Evolutionary conservation across 768 basidiomycete genomes (phyloP).

Genomic region (Kwoniella newhampshirensis): DNA sequence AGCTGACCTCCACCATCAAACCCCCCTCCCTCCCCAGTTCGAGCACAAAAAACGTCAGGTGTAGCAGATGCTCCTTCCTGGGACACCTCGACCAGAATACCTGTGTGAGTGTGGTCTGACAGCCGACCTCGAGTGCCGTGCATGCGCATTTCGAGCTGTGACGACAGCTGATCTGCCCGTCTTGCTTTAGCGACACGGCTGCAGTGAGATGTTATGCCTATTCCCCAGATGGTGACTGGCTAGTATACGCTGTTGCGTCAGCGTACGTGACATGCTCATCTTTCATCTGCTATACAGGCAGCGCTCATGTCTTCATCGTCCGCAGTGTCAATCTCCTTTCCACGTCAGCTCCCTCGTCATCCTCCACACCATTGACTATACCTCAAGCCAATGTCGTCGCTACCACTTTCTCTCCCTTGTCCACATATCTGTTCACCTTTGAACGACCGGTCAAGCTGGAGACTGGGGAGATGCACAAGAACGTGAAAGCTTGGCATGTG

Average conservation of each 20-base stretch:
- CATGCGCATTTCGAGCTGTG: not conserved
- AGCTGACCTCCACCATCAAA: not conserved
- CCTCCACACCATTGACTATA: conserved; percentile 63
- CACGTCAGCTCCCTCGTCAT: conserved; percentile 74
- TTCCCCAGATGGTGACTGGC: conserved; percentile 81
- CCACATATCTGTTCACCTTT: conserved; percentile 92
- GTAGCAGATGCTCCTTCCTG: conserved; percentile 83
- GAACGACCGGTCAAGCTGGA: conserved; percentile 91
- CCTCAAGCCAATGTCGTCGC: conserved; percentile 76
- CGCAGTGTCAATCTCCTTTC: conserved; percentile 52
- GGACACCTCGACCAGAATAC: conserved; percentile 61
- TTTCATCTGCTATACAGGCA: not conserved
- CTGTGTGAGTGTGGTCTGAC: conserved; percentile 45
- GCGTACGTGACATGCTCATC: conserved; percentile 59
- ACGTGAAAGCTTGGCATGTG: conserved; percentile 83
- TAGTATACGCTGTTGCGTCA: conserved; percentile 75
- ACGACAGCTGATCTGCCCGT: not conserved
- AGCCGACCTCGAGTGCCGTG: no score
- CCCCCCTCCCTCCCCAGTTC: conserved; percentile 65
- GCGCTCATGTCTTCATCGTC: not conserved
- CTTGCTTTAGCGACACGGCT: conserved; percentile 37
- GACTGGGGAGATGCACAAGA: conserved; percentile 85
- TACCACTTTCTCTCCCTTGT: conserved; percentile 86
- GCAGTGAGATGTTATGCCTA: conserved; percentile 75
- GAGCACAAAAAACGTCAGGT: conserved; percentile 90